Evolutionary conservation across 768 basidiomycete species (phyloP), one percentile per base, ranked within the genome.

Genomic region (Panellus pusillus): DNA sequence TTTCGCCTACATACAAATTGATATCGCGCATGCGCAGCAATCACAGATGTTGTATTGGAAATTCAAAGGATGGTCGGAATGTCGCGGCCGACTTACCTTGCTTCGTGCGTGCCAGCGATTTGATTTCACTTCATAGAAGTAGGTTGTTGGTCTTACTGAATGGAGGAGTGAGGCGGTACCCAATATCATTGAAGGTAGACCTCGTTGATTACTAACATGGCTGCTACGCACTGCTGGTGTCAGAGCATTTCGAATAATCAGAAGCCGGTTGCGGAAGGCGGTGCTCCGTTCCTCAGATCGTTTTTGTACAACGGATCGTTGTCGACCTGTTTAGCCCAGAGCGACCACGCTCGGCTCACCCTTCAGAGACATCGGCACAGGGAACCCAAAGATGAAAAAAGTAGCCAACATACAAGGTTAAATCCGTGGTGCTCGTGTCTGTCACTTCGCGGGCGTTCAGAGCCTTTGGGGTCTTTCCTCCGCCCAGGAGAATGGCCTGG

Each of bases 401-500:
- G 9, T 2, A 7, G 11, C 9, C 3, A 35, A 39, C 59, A 29
- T 31, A 61, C 58, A 64, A 48, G 14, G 50, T 53, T 17, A 29
- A 32, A 19, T 41, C 49, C 1, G 63, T 60, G 2, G 44, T 56
- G 12, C 46, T 27, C 1, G 61, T 55, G 44, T 64, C 63, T 29
- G 14, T 46, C 0, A 55, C 63, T 29, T 60, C 63, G 8, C 63
- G 48, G 9, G 46, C 15, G 31, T 54, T 45, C n/a, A 64, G 40
- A 1, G 36, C 58, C 6, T 43, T 43, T 11, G 53, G 55, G 6
- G 44, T 11, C 14, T 17, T 55, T 42, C 55, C 55, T 15, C 45
- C 58, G 24, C 63, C 63, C 9, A 64, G 35, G 11, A 64, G 43
- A 9, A 51, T 56, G 7, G 44, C 54, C 27, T 57, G 58, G 4